Conservation (phyloP, 2,329 filamentous ascomycete genomes). For the Nannizziopsis barbatae region DNA sequence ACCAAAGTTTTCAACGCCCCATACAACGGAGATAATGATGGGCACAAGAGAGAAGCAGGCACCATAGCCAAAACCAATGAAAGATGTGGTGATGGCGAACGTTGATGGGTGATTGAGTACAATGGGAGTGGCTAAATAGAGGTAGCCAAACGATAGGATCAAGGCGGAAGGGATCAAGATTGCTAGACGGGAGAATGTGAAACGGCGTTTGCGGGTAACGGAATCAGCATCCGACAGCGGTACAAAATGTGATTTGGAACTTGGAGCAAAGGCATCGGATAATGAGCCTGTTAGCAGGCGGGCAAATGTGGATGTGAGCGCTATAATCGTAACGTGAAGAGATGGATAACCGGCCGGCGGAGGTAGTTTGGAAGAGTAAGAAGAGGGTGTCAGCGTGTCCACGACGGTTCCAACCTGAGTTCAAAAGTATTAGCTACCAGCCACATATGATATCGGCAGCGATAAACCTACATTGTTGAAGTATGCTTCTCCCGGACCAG, state of each 20-base stretch:
- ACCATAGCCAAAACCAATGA: slow-evolving; percentile 85
- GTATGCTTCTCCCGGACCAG: slow-evolving; percentile 92
- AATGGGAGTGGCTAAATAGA: slow-evolving; percentile 66
- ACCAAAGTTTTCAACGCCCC: slow-evolving; percentile 97
- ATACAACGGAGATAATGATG: slow-evolving; percentile 91
- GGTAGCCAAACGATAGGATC: slow-evolving; percentile 62
- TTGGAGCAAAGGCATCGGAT: slow-evolving; percentile 72
- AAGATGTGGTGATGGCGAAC: slow-evolving; percentile 74
- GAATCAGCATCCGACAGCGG: slow-evolving; percentile 25
- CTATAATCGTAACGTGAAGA: slow-evolving; percentile 87
- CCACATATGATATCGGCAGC: not conserved
- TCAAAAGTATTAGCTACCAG: slow-evolving; percentile 2
- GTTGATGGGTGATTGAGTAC: slow-evolving; percentile 66
- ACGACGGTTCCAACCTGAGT: slow-evolving; percentile 70
- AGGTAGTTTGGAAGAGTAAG: slow-evolving; percentile 39
- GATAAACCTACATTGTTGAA: slow-evolving; percentile 62
- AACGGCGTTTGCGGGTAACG: slow-evolving; percentile 21
- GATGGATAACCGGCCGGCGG: slow-evolving; percentile 51
- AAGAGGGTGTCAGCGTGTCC: slow-evolving; percentile 62
- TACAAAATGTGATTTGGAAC: slow-evolving; percentile 39
- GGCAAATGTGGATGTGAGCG: slow-evolving; percentile 78
- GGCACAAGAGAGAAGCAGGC: slow-evolving; percentile 81
- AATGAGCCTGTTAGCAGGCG: slow-evolving; percentile 81
- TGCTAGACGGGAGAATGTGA: slow-evolving; percentile 62
- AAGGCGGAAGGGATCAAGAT: slow-evolving; percentile 68